Evolutionary conservation across 2,329 filamentous ascomycete species (phyloP).

Genomic region (Microsporum ferrugineum): DNA sequence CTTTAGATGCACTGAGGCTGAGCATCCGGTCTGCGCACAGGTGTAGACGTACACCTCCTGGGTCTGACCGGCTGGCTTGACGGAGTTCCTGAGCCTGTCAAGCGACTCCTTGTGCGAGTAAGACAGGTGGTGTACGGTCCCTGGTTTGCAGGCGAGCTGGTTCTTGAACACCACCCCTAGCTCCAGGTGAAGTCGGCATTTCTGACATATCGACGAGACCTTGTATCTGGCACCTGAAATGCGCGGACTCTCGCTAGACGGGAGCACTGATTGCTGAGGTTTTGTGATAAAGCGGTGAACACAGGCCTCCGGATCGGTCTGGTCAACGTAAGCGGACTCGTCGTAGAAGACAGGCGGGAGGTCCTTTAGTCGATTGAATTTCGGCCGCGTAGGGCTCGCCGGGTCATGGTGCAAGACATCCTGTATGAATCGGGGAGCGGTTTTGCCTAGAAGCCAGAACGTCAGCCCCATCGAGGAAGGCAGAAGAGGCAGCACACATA

Average conservation of each 20-base stretch:
- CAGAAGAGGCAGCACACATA: not conserved
- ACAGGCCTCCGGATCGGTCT: constrained; percentile 39
- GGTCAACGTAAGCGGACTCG: constrained; percentile 23
- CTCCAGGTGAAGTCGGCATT: constrained; percentile 52
- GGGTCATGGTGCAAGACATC: constrained; percentile 38
- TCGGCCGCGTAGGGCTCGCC: constrained; percentile 32
- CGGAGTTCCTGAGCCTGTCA: constrained; percentile 13
- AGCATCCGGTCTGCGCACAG: constrained; percentile 50
- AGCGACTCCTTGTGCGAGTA: constrained; percentile 27
- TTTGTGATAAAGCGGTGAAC: constrained; percentile 51
- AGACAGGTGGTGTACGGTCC: constrained; percentile 52
- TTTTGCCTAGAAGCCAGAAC: constrained; percentile 34
- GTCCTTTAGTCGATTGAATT: constrained; percentile 48
- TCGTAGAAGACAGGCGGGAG: constrained; percentile 41
- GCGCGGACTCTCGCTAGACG: constrained; percentile 25
- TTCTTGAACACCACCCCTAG: constrained; percentile 44
- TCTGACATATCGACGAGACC: constrained; percentile 49
- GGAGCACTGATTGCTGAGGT: constrained; percentile 41
- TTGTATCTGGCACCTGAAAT: constrained; percentile 35
- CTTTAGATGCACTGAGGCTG: constrained; percentile 41
- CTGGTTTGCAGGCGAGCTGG: constrained; percentile 34
- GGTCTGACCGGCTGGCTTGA: constrained; percentile 22
- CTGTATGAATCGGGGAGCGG: constrained; percentile 38
- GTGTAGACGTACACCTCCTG: constrained; percentile 42
- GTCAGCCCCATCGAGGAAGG: not conserved